Evolutionary conservation across 176 grass and related monocot species (phyloP), one percentile per base, ranked within the genome.

Genomic region (Aegilops longissima): DNA sequence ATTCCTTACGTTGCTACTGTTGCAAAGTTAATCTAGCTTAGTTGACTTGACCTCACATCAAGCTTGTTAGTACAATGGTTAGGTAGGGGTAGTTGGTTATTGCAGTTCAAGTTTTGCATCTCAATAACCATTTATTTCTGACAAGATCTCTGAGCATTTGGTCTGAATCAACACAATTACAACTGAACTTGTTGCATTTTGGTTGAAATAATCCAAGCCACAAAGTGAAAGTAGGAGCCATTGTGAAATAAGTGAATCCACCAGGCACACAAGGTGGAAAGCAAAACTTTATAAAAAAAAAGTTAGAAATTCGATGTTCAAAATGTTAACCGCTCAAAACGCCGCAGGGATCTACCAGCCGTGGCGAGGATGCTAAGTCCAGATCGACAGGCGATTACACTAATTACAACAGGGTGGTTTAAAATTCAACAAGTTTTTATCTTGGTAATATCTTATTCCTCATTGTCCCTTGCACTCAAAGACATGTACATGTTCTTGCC

Each of bases 381-480:
- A 84, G 82, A 84, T 85, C 27, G 31, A 88, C 62, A 56, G 52
- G 76, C 52, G 12, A 2, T 2, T 36, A 36, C 35, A 34, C 31
- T 42, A 81, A 64, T 59, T 14, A 42, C 77, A 39, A 61, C n/a
- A 63, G 38, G 51, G 9, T 3, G n/a, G 47, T 30, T 70, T 42
- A 84, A 85, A 85, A 69, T 30, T 58, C 10, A 34, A 23, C 34
- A 86, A 79, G 44, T 85, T 47, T 47, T 70, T 84, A 84, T 80
- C 81, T 63, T 84, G 9, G 17, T 59, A 76, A 75, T 81, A 90
- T 90, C 62, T 80, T 90, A 83, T 92, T 94, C 91, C 85, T 87
- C 80, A 52, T 66, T 81, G 87, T 88, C 84, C 87, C 95, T 98
- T 95, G 85, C 93, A 98, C 95, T 95, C 91, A 93, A 93, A 95